phyloP scores from a whole-genome alignment of 129 eudicot genomes.

The Flaveria bidentis region DNA sequence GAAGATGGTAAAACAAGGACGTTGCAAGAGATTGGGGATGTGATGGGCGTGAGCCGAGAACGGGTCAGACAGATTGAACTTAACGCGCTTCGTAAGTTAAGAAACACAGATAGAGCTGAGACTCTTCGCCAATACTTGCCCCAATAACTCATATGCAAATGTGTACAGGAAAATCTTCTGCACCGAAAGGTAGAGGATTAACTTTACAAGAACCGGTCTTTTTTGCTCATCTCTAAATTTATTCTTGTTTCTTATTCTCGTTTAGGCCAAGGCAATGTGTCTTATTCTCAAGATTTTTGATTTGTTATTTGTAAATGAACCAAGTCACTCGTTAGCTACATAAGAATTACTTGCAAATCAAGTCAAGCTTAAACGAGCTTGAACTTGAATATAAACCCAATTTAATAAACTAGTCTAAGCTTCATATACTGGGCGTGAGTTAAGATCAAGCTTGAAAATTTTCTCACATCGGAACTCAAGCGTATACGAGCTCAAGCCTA shows the following conservation, averaged over 20 bases:
- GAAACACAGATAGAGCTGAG: constrained; percentile 70
- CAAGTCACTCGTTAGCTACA: too few relatives aligned
- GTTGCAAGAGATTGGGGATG: constrained; percentile 88
- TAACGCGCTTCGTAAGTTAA: constrained; percentile 69
- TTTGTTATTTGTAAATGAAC: constrained; percentile 28
- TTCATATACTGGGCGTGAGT: too few relatives aligned
- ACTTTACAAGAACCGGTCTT: constrained; percentile 8
- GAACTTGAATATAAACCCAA: too few relatives aligned
- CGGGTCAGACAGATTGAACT: constrained; percentile 89
- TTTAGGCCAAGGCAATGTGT: constrained; percentile 35
- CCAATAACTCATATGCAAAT: constrained; percentile 35
- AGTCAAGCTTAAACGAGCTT: too few relatives aligned
- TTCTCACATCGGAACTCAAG: too few relatives aligned
- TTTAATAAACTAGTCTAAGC: too few relatives aligned
- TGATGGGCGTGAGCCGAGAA: constrained; percentile 90
- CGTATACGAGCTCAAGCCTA: too few relatives aligned
- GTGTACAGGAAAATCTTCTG: constrained; percentile 36
- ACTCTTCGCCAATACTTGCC: constrained; percentile 61
- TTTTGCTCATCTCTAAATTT: constrained; percentile 3
- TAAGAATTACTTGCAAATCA: too few relatives aligned
- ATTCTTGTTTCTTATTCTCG: constrained; percentile 26
- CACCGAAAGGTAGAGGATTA: constrained; percentile 27
- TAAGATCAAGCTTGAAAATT: too few relatives aligned
- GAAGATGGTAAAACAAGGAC: constrained; percentile 78
- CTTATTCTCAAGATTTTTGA: constrained; percentile 24